phyloP scores from a whole-genome alignment of 108 stramenopile genomes.

The Epithemia pelagica region DNA sequence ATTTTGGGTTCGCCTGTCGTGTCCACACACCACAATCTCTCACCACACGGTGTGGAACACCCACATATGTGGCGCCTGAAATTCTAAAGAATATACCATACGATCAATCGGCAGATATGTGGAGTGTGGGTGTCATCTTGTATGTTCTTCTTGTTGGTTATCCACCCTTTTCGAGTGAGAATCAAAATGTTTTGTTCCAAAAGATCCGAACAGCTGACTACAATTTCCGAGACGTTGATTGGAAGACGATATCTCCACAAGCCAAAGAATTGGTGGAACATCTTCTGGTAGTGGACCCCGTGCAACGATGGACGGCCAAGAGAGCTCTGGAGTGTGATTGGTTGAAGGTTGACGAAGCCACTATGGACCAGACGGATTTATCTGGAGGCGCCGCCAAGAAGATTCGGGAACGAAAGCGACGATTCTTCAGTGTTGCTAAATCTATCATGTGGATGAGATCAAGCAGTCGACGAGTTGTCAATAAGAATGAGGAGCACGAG shows the following conservation, averaged over 20 bases:
- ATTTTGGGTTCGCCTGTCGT: conserved; percentile 90
- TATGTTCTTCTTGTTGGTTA: conserved; percentile 89
- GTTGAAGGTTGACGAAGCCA: conserved; percentile 12
- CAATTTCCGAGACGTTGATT: conserved; percentile 21
- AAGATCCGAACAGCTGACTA: conserved; percentile 36
- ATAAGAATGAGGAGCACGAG: background rate
- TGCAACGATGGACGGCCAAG: conserved; percentile 46
- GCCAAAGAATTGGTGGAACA: conserved; percentile 41
- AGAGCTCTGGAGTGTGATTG: conserved; percentile 30
- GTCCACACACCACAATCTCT: conserved; percentile 67
- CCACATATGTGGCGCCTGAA: conserved; percentile 43
- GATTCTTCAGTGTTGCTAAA: background rate
- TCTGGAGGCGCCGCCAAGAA: background rate
- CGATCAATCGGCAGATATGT: conserved; percentile 82
- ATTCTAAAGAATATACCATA: conserved; percentile 49
- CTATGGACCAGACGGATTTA: background rate
- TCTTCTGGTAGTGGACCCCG: conserved; percentile 47
- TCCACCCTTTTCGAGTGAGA: conserved; percentile 42
- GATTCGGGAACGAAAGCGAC: background rate
- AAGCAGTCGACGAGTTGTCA: background rate
- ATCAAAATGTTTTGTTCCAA: conserved; percentile 42
- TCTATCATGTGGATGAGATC: conserved; percentile 5
- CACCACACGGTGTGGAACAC: conserved; percentile 79
- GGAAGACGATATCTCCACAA: conserved; percentile 32
- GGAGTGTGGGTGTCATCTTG: conserved; percentile 91